phyloP scores from a whole-genome alignment of 371 early-diverging fungal genomes.

The Smittium mucronatum region DNA sequence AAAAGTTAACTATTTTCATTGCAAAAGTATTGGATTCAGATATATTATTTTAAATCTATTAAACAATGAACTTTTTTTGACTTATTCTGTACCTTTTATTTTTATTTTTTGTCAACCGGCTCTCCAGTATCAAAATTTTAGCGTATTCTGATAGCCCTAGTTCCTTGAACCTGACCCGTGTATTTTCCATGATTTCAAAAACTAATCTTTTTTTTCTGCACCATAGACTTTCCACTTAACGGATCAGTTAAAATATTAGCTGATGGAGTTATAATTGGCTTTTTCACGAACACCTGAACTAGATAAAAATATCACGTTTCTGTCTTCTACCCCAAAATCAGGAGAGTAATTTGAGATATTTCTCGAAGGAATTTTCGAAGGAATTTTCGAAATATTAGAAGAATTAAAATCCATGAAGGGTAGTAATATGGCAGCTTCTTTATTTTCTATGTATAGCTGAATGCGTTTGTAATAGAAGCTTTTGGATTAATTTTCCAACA shows the following conservation, averaged over 20 bases:
- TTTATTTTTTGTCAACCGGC: too few relatives aligned
- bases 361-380: neutral
- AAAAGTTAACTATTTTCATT: neutral
- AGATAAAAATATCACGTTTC: neutral
- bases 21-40: neutral
- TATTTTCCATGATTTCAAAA: neutral
- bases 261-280: neutral
- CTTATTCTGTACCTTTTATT: neutral
- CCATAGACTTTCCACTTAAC: neutral
- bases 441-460: neutral
- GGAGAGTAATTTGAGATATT: neutral
- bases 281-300: neutral
- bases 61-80: neutral
- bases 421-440: neutral
- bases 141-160: neutral
- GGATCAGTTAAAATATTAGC: neutral
- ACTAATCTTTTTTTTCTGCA: neutral
- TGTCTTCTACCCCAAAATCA: neutral
- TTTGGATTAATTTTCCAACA: neutral
- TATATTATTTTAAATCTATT: neutral
- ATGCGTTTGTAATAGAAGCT: neutral
- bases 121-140: neutral
- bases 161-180: neutral
- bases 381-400: too few relatives aligned
- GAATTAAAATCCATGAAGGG: constrained; percentile 2